phyloP scores from a whole-genome alignment of 768 basidiomycete species.

The Suillus clintonianus region DNA sequence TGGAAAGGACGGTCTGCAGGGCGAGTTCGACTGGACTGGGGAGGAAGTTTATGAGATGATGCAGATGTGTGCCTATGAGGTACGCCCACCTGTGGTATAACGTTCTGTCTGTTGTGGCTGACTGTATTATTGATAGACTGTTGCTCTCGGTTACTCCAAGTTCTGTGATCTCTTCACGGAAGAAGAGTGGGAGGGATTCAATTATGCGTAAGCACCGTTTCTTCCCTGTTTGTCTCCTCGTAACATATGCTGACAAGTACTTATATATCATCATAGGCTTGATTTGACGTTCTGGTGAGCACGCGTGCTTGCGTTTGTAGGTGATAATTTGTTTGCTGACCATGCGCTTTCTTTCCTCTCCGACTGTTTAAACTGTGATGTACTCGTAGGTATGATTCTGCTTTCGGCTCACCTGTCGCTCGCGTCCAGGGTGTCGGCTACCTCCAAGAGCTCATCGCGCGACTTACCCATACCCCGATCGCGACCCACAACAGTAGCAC shows the following conservation, averaged over 20 bases:
- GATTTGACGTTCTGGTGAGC: slow-evolving; percentile 64
- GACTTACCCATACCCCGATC: slow-evolving; percentile 78
- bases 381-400: slow-evolving; percentile 57
- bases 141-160: slow-evolving; percentile 86
- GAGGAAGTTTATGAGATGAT: slow-evolving; percentile 79
- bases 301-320: not conserved
- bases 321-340: not conserved
- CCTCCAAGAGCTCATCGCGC: slow-evolving; percentile 79
- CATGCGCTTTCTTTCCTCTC: not conserved
- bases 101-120: not conserved
- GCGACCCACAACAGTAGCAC: slow-evolving; percentile 75
- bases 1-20: slow-evolving; percentile 25
- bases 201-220: slow-evolving; percentile 60
- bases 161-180: slow-evolving; percentile 91
- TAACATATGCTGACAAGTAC: not conserved
- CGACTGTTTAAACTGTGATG: slow-evolving; percentile 17
- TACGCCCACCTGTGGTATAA: slow-evolving; percentile 24
- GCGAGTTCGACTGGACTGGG: slow-evolving; percentile 56
- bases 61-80: slow-evolving; percentile 86
- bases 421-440: slow-evolving; percentile 80
- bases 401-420: slow-evolving; percentile 81
- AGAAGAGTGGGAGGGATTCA: slow-evolving; percentile 92
- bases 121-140: slow-evolving; percentile 56
- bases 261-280: slow-evolving; percentile 39
- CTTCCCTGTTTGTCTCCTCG: not conserved